phyloP scores from a whole-genome alignment of 306 rosid genomes.

The Pterocarpus santalinus region DNA sequence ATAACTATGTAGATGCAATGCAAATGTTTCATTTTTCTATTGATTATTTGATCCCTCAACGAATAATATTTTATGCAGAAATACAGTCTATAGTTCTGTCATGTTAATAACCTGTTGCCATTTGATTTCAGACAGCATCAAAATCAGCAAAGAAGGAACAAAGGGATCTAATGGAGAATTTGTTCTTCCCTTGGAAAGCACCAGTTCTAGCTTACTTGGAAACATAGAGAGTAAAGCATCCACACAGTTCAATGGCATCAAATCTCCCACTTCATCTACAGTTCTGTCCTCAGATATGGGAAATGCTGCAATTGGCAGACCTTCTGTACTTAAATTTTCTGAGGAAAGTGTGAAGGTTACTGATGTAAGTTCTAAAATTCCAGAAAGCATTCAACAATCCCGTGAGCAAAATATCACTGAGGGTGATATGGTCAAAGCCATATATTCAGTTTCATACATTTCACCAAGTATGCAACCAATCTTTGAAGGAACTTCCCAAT shows the following conservation, averaged over 20 bases:
- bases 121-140: conserved; percentile 61
- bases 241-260: conserved; percentile 47
- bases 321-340: conserved; percentile 42
- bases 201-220: conserved; percentile 43
- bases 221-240: conserved; percentile 43
- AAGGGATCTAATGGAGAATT: conserved; percentile 47
- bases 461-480: conserved; percentile 45
- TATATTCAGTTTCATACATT: conserved; percentile 47
- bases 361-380: conserved; percentile 48
- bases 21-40: conserved; percentile 17
- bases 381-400: conserved; percentile 52
- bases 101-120: conserved; percentile 43
- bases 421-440: conserved; percentile 39
- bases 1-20: conserved; percentile 25
- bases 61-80: conserved; percentile 12
- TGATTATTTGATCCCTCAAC: conserved; percentile 23
- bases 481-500: conserved; percentile 50
- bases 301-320: conserved; percentile 14
- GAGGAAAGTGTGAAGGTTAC: conserved; percentile 46
- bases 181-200: conserved; percentile 43
- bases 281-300: conserved; percentile 37
- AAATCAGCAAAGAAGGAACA: conserved; percentile 47
- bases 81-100: conserved; percentile 36
- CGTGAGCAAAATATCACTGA: conserved; percentile 25
- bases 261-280: conserved; percentile 44